Percentiles rank a stretch among this genome's conserved stretches.
Evolutionary conservation across 768 basidiomycete genomes (phyloP).

Genomic region (Pleurotus tuoliensis): DNA sequence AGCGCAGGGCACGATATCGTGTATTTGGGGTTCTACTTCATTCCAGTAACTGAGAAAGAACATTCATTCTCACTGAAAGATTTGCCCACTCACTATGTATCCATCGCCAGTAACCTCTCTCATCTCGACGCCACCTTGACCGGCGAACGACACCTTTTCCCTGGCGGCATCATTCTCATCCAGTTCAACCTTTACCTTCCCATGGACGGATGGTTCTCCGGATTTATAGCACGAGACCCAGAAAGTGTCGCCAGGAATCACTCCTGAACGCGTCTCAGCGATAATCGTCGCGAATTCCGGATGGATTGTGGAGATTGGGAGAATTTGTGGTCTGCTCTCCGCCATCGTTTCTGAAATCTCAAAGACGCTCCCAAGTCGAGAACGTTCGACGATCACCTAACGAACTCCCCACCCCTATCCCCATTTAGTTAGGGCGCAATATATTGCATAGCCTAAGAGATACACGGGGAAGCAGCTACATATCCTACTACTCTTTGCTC

Average conservation of each 20-base stretch:
- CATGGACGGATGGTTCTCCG: conserved; percentile 55
- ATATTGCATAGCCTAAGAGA: too few species aligned
- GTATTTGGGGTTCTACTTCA: conserved; percentile 28
- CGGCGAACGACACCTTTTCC: conserved; percentile 39
- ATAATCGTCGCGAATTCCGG: conserved; percentile 57
- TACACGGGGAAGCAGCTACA: too few species aligned
- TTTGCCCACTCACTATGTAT: conserved; percentile 25
- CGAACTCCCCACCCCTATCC: too few species aligned
- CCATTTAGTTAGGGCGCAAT: too few species aligned
- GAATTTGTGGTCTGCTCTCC: conserved; percentile 2
- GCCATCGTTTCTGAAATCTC: too few species aligned
- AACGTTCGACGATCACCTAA: too few species aligned
- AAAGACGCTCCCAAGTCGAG: too few species aligned
- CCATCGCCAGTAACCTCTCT: conserved; percentile 5
- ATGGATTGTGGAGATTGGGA: conserved; percentile 58
- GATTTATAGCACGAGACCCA: conserved; percentile 74
- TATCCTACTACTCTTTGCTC: conserved; percentile 7
- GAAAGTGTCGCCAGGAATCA: conserved; percentile 55
- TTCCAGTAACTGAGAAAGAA: not conserved
- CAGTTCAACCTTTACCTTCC: conserved; percentile 51
- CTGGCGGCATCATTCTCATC: conserved; percentile 52
- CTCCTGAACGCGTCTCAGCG: conserved; percentile 57
- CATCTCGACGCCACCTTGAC: not conserved
- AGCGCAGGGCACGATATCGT: conserved; percentile 44
- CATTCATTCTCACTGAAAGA: not conserved